Evolutionary conservation across 2,329 filamentous ascomycete genomes (phyloP).

Genomic region (Hymenoscyphus infarciens): DNA sequence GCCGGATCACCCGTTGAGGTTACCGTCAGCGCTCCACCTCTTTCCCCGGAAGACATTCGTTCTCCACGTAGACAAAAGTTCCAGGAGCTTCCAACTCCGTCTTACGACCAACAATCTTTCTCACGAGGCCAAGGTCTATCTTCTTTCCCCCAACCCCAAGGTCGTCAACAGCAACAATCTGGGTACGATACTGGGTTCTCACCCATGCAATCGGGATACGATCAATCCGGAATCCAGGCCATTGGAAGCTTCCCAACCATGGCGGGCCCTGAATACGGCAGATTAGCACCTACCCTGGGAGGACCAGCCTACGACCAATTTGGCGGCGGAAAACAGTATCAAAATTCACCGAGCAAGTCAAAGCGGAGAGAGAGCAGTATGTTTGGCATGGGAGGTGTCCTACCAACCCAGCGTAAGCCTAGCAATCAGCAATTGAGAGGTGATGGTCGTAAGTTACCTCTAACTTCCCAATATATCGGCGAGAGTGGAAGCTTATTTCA

Average conservation of each 20-base stretch:
- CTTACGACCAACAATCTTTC: slow-evolving; percentile 56
- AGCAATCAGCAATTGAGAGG: slow-evolving; percentile 30
- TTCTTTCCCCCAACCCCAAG: slow-evolving; percentile 39
- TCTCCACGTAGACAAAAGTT: slow-evolving; percentile 65
- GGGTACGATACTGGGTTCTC: slow-evolving; percentile 49
- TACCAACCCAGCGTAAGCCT: slow-evolving; percentile 34
- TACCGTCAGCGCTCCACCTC: slow-evolving; percentile 38
- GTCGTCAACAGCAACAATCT: slow-evolving; percentile 27
- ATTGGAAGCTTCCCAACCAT: slow-evolving; percentile 26
- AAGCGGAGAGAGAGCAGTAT: slow-evolving; percentile 60
- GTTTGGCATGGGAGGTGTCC: slow-evolving; percentile 47
- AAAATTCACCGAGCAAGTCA: slow-evolving; percentile 38
- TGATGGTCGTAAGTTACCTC: slow-evolving; percentile 29
- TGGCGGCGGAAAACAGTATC: slow-evolving; percentile 33
- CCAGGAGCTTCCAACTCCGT: slow-evolving; percentile 58
- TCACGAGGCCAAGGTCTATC: slow-evolving; percentile 19
- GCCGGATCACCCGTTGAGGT: slow-evolving; percentile 51
- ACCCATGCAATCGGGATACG: slow-evolving; percentile 47
- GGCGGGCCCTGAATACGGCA: slow-evolving; percentile 34
- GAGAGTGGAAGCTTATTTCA: slow-evolving; percentile 12
- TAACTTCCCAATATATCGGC: not conserved
- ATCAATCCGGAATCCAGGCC: slow-evolving; percentile 28
- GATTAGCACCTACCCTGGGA: slow-evolving; percentile 25
- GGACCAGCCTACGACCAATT: slow-evolving; percentile 41
- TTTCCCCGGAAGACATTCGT: slow-evolving; percentile 55